Percentiles rank a stretch among this genome's conserved stretches.
These are phyloP conservation scores for Henningerozyma blattae DNA, from an alignment of 805 yeast species.

Conservation along the genomic window DNA sequence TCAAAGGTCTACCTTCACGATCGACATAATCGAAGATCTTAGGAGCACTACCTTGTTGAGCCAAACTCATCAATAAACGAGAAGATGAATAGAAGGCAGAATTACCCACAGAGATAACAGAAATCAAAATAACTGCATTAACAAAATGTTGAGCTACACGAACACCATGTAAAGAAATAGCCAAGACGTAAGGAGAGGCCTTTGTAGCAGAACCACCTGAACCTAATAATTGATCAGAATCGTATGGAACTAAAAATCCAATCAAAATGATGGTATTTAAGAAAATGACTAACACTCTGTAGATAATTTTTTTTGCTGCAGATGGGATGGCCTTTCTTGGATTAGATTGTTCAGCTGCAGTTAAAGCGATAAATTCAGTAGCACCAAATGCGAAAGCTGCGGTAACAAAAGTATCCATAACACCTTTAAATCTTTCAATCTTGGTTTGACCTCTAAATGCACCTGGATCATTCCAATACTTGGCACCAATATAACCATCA, in stretches of 20 bases:
- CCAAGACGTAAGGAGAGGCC: constrained; percentile 63
- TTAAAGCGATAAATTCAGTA: constrained; percentile 45
- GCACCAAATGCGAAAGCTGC: constrained; percentile 55
- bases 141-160: constrained; percentile 58
- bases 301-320: constrained; percentile 43
- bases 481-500: constrained; percentile 37
- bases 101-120: constrained; percentile 68
- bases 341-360: constrained; percentile 45
- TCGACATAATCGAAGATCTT: constrained; percentile 40
- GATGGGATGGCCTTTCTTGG: constrained; percentile 46
- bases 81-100: constrained; percentile 63
- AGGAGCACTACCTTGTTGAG: constrained; percentile 67
- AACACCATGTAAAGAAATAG: constrained; percentile 47
- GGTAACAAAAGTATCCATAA: constrained; percentile 38
- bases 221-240: constrained; percentile 33
- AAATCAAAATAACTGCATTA: constrained; percentile 59
- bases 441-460: constrained; percentile 28
- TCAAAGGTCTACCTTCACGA: constrained; percentile 49
- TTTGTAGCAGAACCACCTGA: constrained; percentile 31
- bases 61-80: constrained; percentile 55
- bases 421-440: constrained; percentile 42
- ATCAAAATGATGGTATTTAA: constrained; percentile 34
- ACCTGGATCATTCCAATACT: constrained; percentile 43
- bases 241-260: constrained; percentile 44
- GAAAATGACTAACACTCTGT: constrained; percentile 41